Percentiles rank a stretch among this genome's conserved stretches.
phyloP scores from a whole-genome alignment of 2,329 filamentous ascomycete genomes.

The Phyllosticta ampelicida region DNA sequence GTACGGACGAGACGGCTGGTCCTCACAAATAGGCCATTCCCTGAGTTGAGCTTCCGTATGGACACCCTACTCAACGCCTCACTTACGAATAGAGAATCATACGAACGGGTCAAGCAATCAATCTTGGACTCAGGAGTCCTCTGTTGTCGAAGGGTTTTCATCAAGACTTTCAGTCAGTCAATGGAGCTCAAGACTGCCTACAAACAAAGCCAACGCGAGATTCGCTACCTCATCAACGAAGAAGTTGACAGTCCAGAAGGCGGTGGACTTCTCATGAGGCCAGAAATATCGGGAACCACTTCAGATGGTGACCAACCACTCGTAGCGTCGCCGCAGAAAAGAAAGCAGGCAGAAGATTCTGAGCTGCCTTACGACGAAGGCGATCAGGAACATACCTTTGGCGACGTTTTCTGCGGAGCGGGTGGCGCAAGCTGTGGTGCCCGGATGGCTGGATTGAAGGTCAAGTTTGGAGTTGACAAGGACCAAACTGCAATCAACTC shows the following conservation, averaged over 20 bases:
- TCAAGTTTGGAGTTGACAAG: conserved; percentile 56
- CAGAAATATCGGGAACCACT: no score
- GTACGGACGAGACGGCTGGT: background rate
- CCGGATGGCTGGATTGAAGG: conserved; percentile 43
- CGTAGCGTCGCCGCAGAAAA: background rate
- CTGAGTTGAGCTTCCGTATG: background rate
- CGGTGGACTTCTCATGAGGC: background rate
- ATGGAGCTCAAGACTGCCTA: background rate
- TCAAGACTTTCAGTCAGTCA: background rate
- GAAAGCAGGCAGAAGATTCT: background rate
- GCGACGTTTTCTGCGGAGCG: conserved; percentile 62
- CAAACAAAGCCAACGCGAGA: background rate
- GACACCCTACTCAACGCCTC: background rate
- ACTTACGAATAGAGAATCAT: background rate
- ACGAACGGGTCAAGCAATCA: background rate
- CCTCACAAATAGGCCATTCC: background rate
- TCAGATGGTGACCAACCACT: no score
- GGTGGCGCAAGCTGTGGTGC: conserved; percentile 62
- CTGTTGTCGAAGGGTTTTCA: background rate
- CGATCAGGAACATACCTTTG: conserved; percentile 47
- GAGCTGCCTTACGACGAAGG: background rate
- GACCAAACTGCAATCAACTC: conserved; percentile 46
- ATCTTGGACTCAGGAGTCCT: background rate
- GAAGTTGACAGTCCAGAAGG: background rate
- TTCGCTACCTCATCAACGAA: background rate